These are phyloP conservation scores for Microcyclosporella mali DNA, from an alignment of 2,329 filamentous ascomycete species.

Conservation along the genomic window DNA sequence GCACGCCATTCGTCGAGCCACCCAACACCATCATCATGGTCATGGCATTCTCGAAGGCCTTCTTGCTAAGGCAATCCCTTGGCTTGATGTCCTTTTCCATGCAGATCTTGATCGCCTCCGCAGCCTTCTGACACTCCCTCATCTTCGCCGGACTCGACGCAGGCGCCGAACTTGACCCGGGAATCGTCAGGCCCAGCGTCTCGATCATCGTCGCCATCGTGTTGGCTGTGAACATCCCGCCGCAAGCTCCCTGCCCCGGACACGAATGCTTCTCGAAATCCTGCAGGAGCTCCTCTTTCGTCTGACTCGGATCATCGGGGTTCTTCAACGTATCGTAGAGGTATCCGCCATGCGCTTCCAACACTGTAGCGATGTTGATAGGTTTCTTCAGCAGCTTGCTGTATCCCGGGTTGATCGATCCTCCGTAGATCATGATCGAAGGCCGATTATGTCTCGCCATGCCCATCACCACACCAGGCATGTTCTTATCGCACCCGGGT, in stretches of 20 bases:
- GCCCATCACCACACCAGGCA: constrained; percentile 77
- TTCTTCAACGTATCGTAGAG: constrained; percentile 67
- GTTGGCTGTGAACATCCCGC: constrained; percentile 92
- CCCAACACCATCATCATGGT: constrained; percentile 90
- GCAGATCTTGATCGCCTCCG: constrained; percentile 68
- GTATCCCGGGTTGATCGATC: constrained; percentile 83
- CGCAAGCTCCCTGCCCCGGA: constrained; percentile 71
- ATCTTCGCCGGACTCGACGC: constrained; percentile 76
- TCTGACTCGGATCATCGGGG: constrained; percentile 62
- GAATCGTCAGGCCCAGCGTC: constrained; percentile 76
- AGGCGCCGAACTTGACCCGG: constrained; percentile 77
- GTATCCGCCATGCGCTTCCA: constrained; percentile 79
- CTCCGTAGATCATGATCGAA: constrained; percentile 92
- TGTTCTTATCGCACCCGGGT: constrained; percentile 95
- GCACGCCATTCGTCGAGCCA: constrained; percentile 79
- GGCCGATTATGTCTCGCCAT: constrained; percentile 87
- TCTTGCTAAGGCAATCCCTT: constrained; percentile 70
- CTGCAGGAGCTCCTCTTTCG: constrained; percentile 69
- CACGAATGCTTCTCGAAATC: constrained; percentile 78
- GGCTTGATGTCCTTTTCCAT: constrained; percentile 80
- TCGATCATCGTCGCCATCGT: constrained; percentile 90
- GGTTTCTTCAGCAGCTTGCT: constrained; percentile 66
- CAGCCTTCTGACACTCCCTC: constrained; percentile 77
- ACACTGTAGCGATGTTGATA: constrained; percentile 84
- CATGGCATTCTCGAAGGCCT: constrained; percentile 79